phyloP scores from a whole-genome alignment of 2,329 filamentous ascomycete species.

The Colletotrichum paranaense region DNA sequence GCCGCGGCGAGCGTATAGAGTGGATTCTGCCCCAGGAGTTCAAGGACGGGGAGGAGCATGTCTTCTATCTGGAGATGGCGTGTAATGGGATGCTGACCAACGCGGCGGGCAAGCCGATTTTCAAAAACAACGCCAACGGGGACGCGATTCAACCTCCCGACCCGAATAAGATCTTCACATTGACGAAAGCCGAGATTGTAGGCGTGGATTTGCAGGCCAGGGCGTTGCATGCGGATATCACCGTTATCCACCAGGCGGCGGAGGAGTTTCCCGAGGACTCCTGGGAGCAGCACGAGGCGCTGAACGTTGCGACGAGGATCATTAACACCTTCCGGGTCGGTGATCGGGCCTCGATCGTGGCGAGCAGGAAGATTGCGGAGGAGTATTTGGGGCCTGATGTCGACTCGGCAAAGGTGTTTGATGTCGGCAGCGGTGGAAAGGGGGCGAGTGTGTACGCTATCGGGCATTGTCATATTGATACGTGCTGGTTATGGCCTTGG shows the following conservation, averaged over 20 bases:
- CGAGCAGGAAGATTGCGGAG: slow-evolving; percentile 68
- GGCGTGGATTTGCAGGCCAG: slow-evolving; percentile 72
- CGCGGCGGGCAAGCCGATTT: slow-evolving; percentile 33
- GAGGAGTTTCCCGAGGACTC: slow-evolving; percentile 73
- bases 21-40: slow-evolving; percentile 72
- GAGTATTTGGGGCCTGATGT: slow-evolving; percentile 70
- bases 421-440: slow-evolving; percentile 52
- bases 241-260: slow-evolving; percentile 74
- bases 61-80: slow-evolving; percentile 77
- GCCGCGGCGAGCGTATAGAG: slow-evolving; percentile 70
- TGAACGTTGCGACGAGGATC: slow-evolving; percentile 71
- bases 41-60: slow-evolving; percentile 70
- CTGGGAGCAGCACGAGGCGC: slow-evolving; percentile 71
- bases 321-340: slow-evolving; percentile 74
- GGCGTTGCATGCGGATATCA: slow-evolving; percentile 72
- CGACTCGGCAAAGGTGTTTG: slow-evolving; percentile 70
- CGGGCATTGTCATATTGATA: slow-evolving; percentile 78
- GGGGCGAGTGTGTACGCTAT: slow-evolving; percentile 70
- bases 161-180: slow-evolving; percentile 66
- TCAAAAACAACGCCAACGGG: slow-evolving; percentile 54
- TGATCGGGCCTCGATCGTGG: slow-evolving; percentile 64
- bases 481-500: slow-evolving; percentile 78
- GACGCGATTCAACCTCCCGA: slow-evolving; percentile 73
- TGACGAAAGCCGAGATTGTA: slow-evolving; percentile 69
- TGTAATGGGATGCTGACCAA: slow-evolving; percentile 77